phyloP scores from a whole-genome alignment of 352 stramenopile genomes.

The Pythium aristosporum region DNA sequence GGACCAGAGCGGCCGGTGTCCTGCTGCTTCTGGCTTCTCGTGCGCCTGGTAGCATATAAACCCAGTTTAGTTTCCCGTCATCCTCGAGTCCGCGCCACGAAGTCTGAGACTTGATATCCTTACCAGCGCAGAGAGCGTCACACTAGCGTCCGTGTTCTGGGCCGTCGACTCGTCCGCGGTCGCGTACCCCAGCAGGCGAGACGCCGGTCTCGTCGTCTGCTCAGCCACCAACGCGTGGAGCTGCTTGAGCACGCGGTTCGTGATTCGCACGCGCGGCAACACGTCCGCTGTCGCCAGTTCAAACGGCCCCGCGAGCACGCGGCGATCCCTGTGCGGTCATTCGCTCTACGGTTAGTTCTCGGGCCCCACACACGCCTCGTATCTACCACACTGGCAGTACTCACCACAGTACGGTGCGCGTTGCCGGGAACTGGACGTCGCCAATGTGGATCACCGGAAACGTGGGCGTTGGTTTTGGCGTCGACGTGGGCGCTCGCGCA shows the following conservation, averaged over 20 bases:
- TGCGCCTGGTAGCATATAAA: conserved; percentile 5
- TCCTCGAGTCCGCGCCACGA: too few relatives aligned
- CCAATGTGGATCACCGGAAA: conserved; percentile 34
- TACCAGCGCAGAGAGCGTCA: conserved; percentile 13
- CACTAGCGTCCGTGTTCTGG: background rate
- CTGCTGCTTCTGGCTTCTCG: conserved; percentile 5
- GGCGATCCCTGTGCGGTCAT: conserved; percentile 48
- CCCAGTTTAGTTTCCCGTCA: too few relatives aligned
- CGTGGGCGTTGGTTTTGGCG: background rate
- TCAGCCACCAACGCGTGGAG: conserved; percentile 35
- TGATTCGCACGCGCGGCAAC: conserved; percentile 49
- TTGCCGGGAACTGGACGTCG: conserved; percentile 66
- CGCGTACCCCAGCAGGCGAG: conserved; percentile 36
- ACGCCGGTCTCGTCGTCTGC: background rate
- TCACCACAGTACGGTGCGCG: conserved; percentile 65
- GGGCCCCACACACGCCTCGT: background rate
- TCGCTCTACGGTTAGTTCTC: background rate
- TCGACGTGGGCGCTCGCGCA: background rate
- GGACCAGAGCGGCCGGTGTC: background rate
- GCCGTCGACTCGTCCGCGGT: background rate
- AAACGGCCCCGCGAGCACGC: conserved; percentile 42
- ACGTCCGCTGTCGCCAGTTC: conserved; percentile 42
- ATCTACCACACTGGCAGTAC: background rate
- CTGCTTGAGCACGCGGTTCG: conserved; percentile 45
- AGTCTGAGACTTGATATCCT: background rate